These are phyloP conservation scores for Aureobasidium sp. DNA, from an alignment of 2,329 filamentous ascomycete species.

Conservation along the genomic window DNA sequence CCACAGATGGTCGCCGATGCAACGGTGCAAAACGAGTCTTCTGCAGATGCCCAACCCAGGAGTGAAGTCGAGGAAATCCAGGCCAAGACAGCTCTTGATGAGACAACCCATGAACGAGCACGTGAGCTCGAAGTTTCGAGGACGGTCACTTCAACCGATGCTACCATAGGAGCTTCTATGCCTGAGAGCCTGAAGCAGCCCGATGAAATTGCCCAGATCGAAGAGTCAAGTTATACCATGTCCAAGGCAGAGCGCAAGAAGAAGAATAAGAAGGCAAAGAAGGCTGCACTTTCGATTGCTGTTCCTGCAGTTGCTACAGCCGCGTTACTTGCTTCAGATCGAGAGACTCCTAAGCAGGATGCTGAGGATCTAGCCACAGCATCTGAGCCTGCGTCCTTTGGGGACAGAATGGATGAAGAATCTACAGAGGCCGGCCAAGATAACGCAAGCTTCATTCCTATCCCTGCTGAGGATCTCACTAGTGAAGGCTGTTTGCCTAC, in stretches of 20 bases:
- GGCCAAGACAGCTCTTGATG: neutral
- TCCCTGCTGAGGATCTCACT: neutral
- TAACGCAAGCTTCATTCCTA: neutral
- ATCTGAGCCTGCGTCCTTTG: neutral
- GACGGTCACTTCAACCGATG: neutral
- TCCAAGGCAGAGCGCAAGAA: conserved; percentile 20
- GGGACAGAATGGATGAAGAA: neutral
- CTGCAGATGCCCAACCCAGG: neutral
- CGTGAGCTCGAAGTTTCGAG: too few relatives aligned
- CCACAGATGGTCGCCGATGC: neutral
- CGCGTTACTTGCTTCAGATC: neutral
- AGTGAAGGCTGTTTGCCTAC: neutral
- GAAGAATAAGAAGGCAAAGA: conserved; percentile 26
- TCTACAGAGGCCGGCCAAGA: neutral
- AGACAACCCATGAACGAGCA: neutral
- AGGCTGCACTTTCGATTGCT: conserved; percentile 8
- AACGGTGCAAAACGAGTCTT: neutral
- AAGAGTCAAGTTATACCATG: neutral
- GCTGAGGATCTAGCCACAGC: neutral
- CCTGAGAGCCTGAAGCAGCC: neutral
- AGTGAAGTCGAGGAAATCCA: neutral
- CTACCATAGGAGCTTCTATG: neutral
- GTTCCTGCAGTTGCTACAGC: neutral
- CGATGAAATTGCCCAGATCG: neutral
- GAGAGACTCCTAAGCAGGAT: neutral